Percentiles rank a stretch among this genome's conserved stretches.
These are phyloP conservation scores for Suillus brevipes DNA, from an alignment of 768 basidiomycete species.

Conservation along the genomic window DNA sequence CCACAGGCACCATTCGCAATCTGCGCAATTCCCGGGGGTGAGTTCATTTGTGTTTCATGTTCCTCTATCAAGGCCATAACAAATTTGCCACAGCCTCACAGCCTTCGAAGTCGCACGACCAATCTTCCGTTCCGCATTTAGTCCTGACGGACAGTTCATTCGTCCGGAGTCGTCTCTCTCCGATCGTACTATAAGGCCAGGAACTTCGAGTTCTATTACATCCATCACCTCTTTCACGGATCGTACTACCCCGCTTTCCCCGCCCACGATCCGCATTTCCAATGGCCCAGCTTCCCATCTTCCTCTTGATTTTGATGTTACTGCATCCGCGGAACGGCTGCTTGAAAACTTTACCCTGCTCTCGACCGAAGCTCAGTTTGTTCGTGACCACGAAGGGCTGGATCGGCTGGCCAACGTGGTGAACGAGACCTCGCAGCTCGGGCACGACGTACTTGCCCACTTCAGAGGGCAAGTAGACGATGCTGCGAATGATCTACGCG, in stretches of 20 bases:
- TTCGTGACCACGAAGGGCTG: slow-evolving; percentile 39
- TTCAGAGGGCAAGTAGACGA: slow-evolving; percentile 58
- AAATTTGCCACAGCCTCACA: slow-evolving; percentile 48
- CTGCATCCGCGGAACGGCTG: slow-evolving; percentile 45
- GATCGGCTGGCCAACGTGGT: slow-evolving; percentile 46
- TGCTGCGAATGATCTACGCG: slow-evolving; percentile 47
- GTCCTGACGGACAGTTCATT: slow-evolving; percentile 44
- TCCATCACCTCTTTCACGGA: slow-evolving; percentile 52
- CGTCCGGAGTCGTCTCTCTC: slow-evolving; percentile 57
- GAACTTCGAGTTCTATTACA: slow-evolving; percentile 40
- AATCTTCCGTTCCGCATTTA: slow-evolving; percentile 65
- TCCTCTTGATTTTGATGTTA: slow-evolving; percentile 46
- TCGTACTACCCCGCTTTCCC: slow-evolving; percentile 21
- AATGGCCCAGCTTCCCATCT: slow-evolving; percentile 38
- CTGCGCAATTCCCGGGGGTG: slow-evolving; percentile 74
- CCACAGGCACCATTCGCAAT: slow-evolving; percentile 52
- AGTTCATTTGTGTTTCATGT: slow-evolving; percentile 25
- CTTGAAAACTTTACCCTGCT: slow-evolving; percentile 56
- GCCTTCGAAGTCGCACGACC: slow-evolving; percentile 67
- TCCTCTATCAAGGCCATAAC: background rate
- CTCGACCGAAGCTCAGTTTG: slow-evolving; percentile 42
- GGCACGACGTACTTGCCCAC: slow-evolving; percentile 46
- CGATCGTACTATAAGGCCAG: slow-evolving; percentile 52
- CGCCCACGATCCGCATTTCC: slow-evolving; percentile 19
- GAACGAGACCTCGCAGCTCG: slow-evolving; percentile 47